Base-by-base conservation (phyloP, 2,329 filamentous ascomycete genomes). In the Talaromyces verruculosus region DNA sequence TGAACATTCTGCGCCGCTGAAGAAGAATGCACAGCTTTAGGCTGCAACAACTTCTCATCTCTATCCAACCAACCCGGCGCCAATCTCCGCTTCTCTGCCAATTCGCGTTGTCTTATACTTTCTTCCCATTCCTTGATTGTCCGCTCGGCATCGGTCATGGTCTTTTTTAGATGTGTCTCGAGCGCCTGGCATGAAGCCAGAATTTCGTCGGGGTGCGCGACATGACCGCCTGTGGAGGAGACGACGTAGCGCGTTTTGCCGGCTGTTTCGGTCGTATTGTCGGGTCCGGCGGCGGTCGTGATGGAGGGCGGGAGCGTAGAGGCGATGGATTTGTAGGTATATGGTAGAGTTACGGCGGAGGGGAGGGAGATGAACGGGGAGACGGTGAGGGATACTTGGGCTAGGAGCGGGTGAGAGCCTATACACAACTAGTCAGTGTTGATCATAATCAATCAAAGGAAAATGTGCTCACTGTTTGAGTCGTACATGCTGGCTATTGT, bases 281-380 rank as follows among this genome's bases (percentile, higher is more conserved):
- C 25, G 5, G 37, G 13, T 28, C 28, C 28, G 7, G 35, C 51
- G 3, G 28, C 28, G 66, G 84, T 84, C 7, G 88, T 85, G 39
- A 87, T 84, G 1, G 91, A 91, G 1, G 88, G 88, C 0, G 95
- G 94, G 0, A 98, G 87, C 1, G 92, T 91, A 0, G 92, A 94
- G 0, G 94, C 92, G 75, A 98, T 89, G 11, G 88, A 86, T 76
- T 93, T 94, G 85, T 97, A 98, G 71, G 92, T 96, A 82, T 98
- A 98, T 28, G 95, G 94, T 7, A 99, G 87, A 0, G 93, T 97
- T 22, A 93, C 91, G 30, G 94, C 90, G 35, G 91, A 90, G 11
- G 95, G 95, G 37, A 99, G 89, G 67, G 90, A 91, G 72, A 98
- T 88, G 82, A 97, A 97, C 30, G 95, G 95, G 2, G 94, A 97